These are phyloP conservation scores for Saprolegnia parasitica DNA, from an alignment of 352 stramenopile species.

Conservation along the genomic window DNA sequence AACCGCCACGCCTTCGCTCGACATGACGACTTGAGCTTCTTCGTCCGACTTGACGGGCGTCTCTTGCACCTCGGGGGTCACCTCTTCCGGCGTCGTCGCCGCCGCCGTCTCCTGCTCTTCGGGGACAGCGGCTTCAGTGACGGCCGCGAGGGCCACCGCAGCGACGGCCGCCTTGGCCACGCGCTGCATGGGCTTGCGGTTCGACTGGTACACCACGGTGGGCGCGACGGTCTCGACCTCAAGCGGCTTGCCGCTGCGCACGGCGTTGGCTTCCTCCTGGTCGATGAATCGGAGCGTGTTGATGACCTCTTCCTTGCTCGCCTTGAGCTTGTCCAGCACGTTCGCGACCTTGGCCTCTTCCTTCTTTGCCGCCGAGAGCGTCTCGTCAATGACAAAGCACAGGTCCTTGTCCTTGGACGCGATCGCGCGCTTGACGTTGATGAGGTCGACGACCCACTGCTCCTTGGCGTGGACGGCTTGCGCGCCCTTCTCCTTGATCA, in stretches of 20 bases:
- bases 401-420: slow-evolving; percentile 68
- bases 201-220: slow-evolving; percentile 24
- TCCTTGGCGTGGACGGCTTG: slow-evolving; percentile 60
- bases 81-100: neutral
- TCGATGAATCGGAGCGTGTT: slow-evolving; percentile 88
- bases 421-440: slow-evolving; percentile 84
- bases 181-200: slow-evolving; percentile 25
- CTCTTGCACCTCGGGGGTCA: neutral
- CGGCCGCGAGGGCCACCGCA: slow-evolving; percentile 3
- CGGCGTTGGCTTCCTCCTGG: slow-evolving; percentile 84
- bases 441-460: slow-evolving; percentile 84
- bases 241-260: slow-evolving; percentile 67
- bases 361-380: slow-evolving; percentile 44
- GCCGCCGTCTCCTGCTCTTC: neutral
- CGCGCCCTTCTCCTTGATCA: slow-evolving; percentile 65
- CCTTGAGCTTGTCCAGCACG: slow-evolving; percentile 82
- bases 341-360: slow-evolving; percentile 65
- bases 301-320: slow-evolving; percentile 84
- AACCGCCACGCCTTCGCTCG: slow-evolving; percentile 9
- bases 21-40: slow-evolving; percentile 12
- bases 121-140: slow-evolving; percentile 3
- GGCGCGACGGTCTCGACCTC: slow-evolving; percentile 35
- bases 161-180: slow-evolving; percentile 1
- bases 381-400: slow-evolving; percentile 55
- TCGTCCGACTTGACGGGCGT: neutral